These are phyloP conservation scores for Colletotrichum aenigma DNA, from an alignment of 2,329 filamentous ascomycete species.

Conservation along the genomic window DNA sequence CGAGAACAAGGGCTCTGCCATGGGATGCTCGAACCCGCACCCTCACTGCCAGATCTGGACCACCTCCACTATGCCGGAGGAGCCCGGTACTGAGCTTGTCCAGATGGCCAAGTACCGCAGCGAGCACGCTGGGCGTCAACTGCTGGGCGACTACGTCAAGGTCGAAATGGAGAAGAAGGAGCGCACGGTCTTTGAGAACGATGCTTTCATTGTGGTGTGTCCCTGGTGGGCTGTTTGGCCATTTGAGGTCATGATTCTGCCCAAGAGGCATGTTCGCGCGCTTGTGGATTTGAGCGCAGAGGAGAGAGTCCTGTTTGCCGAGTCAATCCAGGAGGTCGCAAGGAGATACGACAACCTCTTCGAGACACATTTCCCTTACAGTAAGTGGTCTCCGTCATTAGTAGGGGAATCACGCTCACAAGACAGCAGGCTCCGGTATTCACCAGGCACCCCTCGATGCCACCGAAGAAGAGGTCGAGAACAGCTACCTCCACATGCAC, in stretches of 20 bases:
- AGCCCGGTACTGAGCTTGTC: constrained; percentile 78
- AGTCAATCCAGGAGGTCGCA: constrained; percentile 86
- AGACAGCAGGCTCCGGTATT: constrained; percentile 75
- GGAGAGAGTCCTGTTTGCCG: constrained; percentile 78
- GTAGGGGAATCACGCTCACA: constrained; percentile 18
- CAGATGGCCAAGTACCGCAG: constrained; percentile 80
- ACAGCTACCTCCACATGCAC: constrained; percentile 93
- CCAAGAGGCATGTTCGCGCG: constrained; percentile 82
- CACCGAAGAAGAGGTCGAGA: constrained; percentile 81
- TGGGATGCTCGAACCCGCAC: constrained; percentile 99
- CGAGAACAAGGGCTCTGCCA: constrained; percentile 96
- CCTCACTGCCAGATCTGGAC: constrained; percentile 98
- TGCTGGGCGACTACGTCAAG: constrained; percentile 86
- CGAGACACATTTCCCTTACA: constrained; percentile 96
- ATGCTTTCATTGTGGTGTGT: constrained; percentile 82
- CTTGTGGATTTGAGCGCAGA: constrained; percentile 78
- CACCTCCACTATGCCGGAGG: constrained; percentile 87
- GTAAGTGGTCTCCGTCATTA: constrained; percentile 47
- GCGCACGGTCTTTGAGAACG: constrained; percentile 88
- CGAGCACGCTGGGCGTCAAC: constrained; percentile 73
- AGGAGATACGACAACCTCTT: constrained; percentile 96
- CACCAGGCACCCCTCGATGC: constrained; percentile 92
- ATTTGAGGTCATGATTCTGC: constrained; percentile 90
- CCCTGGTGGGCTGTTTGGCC: constrained; percentile 99
- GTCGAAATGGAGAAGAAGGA: constrained; percentile 83